Percentiles rank a stretch among this genome's conserved stretches.
These are phyloP conservation scores for Aspergillus campestris DNA, from an alignment of 495 filamentous ascomycete genomes.

Conservation along the genomic window DNA sequence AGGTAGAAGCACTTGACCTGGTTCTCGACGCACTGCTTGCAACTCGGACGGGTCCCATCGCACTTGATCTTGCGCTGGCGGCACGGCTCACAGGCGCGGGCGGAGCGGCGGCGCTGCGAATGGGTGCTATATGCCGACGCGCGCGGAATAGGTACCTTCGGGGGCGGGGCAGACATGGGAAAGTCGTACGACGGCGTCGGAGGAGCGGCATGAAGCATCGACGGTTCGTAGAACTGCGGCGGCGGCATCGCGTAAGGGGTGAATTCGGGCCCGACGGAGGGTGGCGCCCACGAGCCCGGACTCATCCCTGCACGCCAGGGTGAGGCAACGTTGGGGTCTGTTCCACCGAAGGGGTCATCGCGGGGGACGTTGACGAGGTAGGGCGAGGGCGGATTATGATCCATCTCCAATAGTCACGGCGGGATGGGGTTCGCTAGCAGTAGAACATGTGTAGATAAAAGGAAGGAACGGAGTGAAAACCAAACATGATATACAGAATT, in stretches of 20 bases:
- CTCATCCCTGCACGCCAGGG: background rate
- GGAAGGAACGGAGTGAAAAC: too few relatives aligned
- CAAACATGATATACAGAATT: too few relatives aligned
- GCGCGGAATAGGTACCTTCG: conserved; percentile 31
- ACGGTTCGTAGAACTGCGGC: background rate
- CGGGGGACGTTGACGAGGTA: too few relatives aligned
- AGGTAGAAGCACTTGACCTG: conserved; percentile 42
- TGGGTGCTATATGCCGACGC: background rate
- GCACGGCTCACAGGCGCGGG: conserved; percentile 63
- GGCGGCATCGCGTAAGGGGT: background rate
- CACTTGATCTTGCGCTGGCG: conserved; percentile 59
- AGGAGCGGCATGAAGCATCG: background rate
- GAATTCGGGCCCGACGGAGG: background rate
- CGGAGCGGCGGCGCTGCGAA: conserved; percentile 27
- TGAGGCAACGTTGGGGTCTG: too few relatives aligned
- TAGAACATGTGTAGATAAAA: too few relatives aligned
- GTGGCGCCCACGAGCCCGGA: background rate
- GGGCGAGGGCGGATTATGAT: too few relatives aligned
- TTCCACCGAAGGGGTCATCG: too few relatives aligned
- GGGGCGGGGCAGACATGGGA: background rate
- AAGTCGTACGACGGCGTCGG: conserved; percentile 1
- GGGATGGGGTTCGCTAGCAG: too few relatives aligned
- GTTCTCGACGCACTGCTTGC: conserved; percentile 45
- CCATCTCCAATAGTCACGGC: too few relatives aligned
- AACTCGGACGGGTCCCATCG: conserved; percentile 44